A percentile compares a stretch with the other conserved stretches of the same genome.
Conservation (phyloP, 2,329 filamentous ascomycete genomes). For the Fusarium pseudonygamai region DNA sequence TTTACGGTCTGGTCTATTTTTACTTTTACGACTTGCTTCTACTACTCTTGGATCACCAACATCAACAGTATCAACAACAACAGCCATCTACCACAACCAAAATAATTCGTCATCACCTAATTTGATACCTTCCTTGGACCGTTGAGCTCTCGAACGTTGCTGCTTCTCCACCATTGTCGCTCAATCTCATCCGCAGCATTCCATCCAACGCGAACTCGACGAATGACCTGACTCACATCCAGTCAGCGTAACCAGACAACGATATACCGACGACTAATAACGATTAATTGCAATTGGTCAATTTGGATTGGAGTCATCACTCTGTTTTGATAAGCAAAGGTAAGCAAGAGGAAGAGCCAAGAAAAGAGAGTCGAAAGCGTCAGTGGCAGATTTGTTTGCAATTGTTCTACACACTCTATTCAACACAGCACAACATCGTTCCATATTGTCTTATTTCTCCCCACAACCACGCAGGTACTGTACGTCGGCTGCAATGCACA, state of each 20-base stretch:
- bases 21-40: slow-evolving; percentile 1
- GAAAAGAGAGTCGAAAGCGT: neutral
- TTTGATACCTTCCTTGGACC: slow-evolving; percentile 8
- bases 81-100: neutral
- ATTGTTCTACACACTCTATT: neutral
- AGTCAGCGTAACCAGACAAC: slow-evolving; percentile 24
- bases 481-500: slow-evolving; percentile 17
- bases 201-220: slow-evolving; percentile 20
- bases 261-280: slow-evolving; percentile 15
- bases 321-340: slow-evolving; percentile 4
- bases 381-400: slow-evolving; percentile 24
- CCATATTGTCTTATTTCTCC: slow-evolving; percentile 9
- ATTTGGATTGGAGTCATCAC: neutral
- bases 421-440: slow-evolving; percentile 13
- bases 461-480: slow-evolving; percentile 31
- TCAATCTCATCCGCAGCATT: slow-evolving; percentile 23
- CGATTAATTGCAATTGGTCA: slow-evolving; percentile 3
- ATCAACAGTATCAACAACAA: neutral
- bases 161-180: slow-evolving; percentile 9
- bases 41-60: slow-evolving; percentile 13
- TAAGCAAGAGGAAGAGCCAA: slow-evolving; percentile 23
- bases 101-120: slow-evolving; percentile 12
- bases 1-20: slow-evolving; percentile 10
- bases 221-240: slow-evolving; percentile 20
- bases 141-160: slow-evolving; percentile 6